A percentile compares a stretch with the other conserved stretches of the same genome.
phyloP scores from a whole-genome alignment of 345 rosid species.

The Citrus australasica region DNA sequence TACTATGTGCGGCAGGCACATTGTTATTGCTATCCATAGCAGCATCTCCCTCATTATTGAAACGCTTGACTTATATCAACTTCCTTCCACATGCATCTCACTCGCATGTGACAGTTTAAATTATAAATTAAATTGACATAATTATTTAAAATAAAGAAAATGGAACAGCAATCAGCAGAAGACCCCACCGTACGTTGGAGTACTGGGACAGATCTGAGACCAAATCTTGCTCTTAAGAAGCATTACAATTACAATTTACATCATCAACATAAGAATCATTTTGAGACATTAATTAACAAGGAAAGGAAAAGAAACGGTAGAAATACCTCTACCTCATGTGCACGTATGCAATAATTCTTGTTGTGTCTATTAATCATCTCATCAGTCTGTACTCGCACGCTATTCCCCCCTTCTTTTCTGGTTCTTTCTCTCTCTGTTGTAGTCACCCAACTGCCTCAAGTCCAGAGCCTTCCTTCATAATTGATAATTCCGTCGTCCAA shows the following conservation, averaged over 20 bases:
- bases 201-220: background rate
- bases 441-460: too few species aligned
- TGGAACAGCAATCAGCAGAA: background rate
- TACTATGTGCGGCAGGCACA: too few species aligned
- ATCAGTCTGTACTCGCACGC: constrained; percentile 9
- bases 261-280: background rate
- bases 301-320: background rate
- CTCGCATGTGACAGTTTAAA: too few species aligned
- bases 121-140: too few species aligned
- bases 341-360: constrained; percentile 16
- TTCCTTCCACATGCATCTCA: too few species aligned
- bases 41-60: too few species aligned
- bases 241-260: too few species aligned
- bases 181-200: background rate
- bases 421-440: background rate
- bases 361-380: constrained; percentile 10
- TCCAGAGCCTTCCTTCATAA: too few species aligned
- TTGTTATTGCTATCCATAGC: too few species aligned
- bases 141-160: background rate
- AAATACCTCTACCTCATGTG: constrained; percentile 7
- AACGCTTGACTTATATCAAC: too few species aligned
- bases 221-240: background rate
- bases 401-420: constrained; percentile 1
- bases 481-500: too few species aligned
- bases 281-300: background rate